Evolutionary conservation across 345 rosid species (phyloP), one percentile per base, ranked within the genome.

Genomic region (Microthlaspi erraticum): DNA sequence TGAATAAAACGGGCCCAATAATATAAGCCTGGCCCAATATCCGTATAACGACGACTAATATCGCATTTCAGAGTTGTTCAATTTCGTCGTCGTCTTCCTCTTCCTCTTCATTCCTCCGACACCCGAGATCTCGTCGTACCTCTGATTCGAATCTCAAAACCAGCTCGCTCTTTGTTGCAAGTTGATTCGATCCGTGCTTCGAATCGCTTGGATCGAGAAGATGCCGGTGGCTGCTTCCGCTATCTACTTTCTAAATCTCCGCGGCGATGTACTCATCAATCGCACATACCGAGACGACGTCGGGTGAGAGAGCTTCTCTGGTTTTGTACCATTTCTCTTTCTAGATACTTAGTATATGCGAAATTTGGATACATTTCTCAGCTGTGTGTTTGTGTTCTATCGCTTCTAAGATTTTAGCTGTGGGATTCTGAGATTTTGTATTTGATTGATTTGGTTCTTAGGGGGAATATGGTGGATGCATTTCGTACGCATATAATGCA

Each of bases 151-250:
- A 23, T 18, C 32, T 73, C 60, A 50, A 45, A 44, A 16, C 11
- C 49, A 66, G 45, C 48, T 46, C 53, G 10, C 45, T 43, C 26
- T 37, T 23, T 31, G 29, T n/a, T 3, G 19, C 41, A 10, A 38
- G 1, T 60, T 2, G 31, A 33, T 5, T 7, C 66, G 61, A 61
- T 57, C 38, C 55, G 54, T 43, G 61, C 3, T 12, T 42, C 43
- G 52, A 79, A 60, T 76, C 65, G 13, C 60, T 74, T 9, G 73
- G 84, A 84, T 82, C 83, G 80, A 26, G n/a, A 81, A 80, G 81
- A 95, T 95, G 99, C 99, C 98, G 83, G 97, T 92, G 86, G 88
- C 98, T 80, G 98, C 99, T 80, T 95, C 98, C 31, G 98, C 98
- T 64, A 78, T 92, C 84, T 95, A 92, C 85, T 95, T 95, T 84